phyloP scores from a whole-genome alignment of 2,329 filamentous ascomycete genomes.

The Nemania diffusa region DNA sequence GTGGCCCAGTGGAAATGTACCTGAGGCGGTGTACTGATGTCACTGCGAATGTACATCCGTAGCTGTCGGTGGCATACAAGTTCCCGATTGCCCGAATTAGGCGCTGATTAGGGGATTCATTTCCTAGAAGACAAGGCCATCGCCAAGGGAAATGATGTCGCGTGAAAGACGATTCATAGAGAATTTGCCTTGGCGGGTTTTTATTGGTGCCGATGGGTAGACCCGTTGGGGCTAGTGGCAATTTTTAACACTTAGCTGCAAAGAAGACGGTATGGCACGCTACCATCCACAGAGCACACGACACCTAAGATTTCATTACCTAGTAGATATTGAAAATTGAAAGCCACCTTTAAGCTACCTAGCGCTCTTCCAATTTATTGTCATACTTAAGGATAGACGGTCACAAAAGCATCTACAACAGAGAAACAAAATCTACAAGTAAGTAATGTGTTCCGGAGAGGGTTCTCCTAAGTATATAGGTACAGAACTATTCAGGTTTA shows the following conservation, averaged over 20 bases:
- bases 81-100: slow-evolving; percentile 18
- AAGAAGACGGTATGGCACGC: not conserved
- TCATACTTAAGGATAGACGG: no score
- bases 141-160: slow-evolving; percentile 15
- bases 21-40: not conserved
- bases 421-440: no score
- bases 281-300: not conserved
- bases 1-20: not conserved
- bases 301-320: not conserved
- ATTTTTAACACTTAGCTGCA: not conserved
- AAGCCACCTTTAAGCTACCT: no score
- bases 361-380: no score
- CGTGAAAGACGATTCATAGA: slow-evolving; percentile 20
- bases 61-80: slow-evolving; percentile 3
- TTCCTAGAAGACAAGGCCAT: not conserved
- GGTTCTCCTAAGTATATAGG: no score
- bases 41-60: not conserved
- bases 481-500: not conserved
- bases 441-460: no score
- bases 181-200: not conserved
- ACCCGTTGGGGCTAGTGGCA: not conserved
- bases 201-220: not conserved
- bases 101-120: slow-evolving; percentile 14
- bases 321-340: no score
- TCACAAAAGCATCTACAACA: no score